Evolutionary conservation across 2,329 filamentous ascomycete species (phyloP), one percentile per base, ranked within the genome.

Genomic region (Ceratocystis cubensis): DNA sequence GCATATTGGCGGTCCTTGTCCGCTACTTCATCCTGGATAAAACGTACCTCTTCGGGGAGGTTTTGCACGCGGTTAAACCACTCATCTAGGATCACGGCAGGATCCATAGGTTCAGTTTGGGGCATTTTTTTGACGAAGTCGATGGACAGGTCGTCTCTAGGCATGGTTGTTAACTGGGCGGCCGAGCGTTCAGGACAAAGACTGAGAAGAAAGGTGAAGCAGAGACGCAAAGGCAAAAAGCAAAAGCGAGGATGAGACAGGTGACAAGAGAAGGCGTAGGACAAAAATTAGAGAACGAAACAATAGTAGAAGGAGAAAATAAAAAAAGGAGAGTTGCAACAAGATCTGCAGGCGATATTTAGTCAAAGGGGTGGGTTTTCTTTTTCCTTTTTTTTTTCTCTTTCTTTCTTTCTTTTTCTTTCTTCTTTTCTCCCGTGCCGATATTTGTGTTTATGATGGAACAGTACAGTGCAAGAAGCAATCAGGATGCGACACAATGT

Each of bases 21-120:
- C 72, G 85, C 81, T 69, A 93, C 89, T 76, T 94, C 89, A 73
- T 92, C 89, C 72, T 92, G 87, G 69, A 93, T 81, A 77, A 92
- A 91, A 22, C 87, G 86, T 68, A 94, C 86, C 76, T 94, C 89
- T 69, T 89, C 88, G 69, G 89, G 89, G 33, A 93, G 80, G 72
- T 94, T 94, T 71, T 88, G 85, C 22, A 88, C 87, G 76, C 78
- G 81, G 74, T 87, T 84, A 73, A 87, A 84, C 80, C 88, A 92
- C 75, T 91, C 88, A 74, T 93, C 88, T 71, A 92, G 83, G 72
- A 91, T 85, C 70, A 87, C 79, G 66, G 87, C 81, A 67, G 84
- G 82, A 71, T 87, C 84, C 74, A 84, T 80, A 69, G 81, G 78
- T 73, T 87, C 84, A 73, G 78, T 77, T 73, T 79, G 81, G 73